phyloP scores from a whole-genome alignment of 345 rosid genomes.

The Crucihimalaya himalaica region DNA sequence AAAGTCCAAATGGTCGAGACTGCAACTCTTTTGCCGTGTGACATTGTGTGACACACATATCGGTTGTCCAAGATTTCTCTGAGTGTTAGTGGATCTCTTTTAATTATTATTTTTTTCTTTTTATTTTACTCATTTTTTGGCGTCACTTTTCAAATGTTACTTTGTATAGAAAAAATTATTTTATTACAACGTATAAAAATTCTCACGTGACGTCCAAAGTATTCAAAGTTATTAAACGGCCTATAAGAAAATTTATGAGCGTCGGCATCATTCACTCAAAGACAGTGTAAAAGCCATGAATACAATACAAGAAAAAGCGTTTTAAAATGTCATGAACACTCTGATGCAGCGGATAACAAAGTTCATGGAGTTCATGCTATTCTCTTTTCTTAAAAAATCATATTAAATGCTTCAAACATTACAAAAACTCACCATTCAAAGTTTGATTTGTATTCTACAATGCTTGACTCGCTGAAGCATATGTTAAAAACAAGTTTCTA shows the following conservation, averaged over 20 bases:
- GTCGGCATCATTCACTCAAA: background rate
- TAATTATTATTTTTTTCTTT: too few relatives aligned
- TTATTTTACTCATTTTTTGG: too few relatives aligned
- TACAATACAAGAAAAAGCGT: background rate
- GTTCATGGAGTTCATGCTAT: background rate
- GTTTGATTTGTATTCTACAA: background rate
- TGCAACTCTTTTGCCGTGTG: constrained; percentile 1
- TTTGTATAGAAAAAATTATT: background rate
- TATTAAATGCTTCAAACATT: background rate
- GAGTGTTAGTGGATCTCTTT: background rate
- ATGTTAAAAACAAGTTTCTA: background rate
- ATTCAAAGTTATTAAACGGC: background rate
- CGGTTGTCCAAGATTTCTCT: background rate
- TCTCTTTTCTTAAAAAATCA: background rate
- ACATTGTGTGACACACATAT: background rate
- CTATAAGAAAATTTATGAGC: background rate
- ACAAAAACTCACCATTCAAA: background rate
- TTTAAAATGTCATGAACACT: background rate
- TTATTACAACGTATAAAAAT: background rate
- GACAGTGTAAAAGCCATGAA: background rate
- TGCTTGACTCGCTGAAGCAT: background rate
- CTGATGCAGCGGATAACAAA: background rate
- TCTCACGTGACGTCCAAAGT: background rate
- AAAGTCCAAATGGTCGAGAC: background rate
- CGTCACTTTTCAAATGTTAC: background rate